phyloP scores from a whole-genome alignment of 805 yeast genomes.

The Yarrowia hollandica region DNA sequence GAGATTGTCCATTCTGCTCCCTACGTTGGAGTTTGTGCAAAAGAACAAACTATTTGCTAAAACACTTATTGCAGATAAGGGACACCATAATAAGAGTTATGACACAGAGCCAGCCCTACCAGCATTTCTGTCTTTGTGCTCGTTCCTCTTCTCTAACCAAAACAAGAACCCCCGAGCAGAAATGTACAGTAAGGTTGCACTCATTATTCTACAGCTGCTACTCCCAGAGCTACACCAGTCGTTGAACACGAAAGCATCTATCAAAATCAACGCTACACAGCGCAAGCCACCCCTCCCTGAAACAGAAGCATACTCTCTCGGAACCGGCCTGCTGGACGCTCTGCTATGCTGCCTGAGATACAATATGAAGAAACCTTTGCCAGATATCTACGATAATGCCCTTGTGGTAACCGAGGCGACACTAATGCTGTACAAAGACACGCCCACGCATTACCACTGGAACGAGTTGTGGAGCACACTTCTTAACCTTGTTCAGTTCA shows the following conservation, averaged over 20 bases:
- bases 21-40: slow-evolving; percentile 41
- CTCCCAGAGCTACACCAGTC: slow-evolving; percentile 37
- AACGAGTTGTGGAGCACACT: slow-evolving; percentile 43
- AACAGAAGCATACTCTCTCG: slow-evolving; percentile 35
- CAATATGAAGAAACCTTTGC: slow-evolving; percentile 37
- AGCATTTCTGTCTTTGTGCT: slow-evolving; percentile 39
- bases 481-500: slow-evolving; percentile 37
- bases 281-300: slow-evolving; percentile 38
- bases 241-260: slow-evolving; percentile 27
- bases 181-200: slow-evolving; percentile 39
- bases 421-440: not conserved
- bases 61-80: slow-evolving; percentile 33
- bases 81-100: slow-evolving; percentile 31
- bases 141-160: slow-evolving; percentile 40
- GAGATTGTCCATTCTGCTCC: not conserved
- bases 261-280: slow-evolving; percentile 29
- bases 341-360: slow-evolving; percentile 41
- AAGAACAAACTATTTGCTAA: slow-evolving; percentile 42
- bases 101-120: slow-evolving; percentile 36
- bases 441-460: slow-evolving; percentile 42
- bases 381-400: slow-evolving; percentile 37
- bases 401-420: slow-evolving; percentile 24
- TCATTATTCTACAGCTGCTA: slow-evolving; percentile 39
- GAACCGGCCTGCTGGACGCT: slow-evolving; percentile 43
- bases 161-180: slow-evolving; percentile 35